Evolutionary conservation across 331 rosid species (phyloP).

Genomic region (Phaseolus coccineus): DNA sequence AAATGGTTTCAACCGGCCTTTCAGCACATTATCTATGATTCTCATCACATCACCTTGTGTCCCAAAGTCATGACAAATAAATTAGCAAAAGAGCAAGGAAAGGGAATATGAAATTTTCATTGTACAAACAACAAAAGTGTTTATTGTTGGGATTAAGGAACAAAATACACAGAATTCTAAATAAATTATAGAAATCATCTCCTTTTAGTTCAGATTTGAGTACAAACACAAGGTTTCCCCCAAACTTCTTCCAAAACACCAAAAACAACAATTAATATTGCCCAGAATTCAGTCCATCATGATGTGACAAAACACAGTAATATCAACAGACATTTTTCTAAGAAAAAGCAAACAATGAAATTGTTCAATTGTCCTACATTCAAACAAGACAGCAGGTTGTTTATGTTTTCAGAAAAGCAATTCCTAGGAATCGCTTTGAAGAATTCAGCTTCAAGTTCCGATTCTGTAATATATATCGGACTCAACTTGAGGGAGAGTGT

Average conservation of each 20-base stretch:
- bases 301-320: neutral
- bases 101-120: neutral
- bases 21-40: neutral
- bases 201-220: neutral
- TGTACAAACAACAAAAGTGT: neutral
- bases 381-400: neutral
- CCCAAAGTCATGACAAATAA: neutral
- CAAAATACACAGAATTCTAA: neutral
- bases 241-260: neutral
- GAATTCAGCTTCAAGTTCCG: neutral
- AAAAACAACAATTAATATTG: neutral
- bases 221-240: neutral
- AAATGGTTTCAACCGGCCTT: neutral
- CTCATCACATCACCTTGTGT: neutral
- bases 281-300: neutral
- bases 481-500: neutral
- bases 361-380: neutral
- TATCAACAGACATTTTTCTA: neutral
- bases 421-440: neutral
- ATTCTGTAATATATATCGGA: neutral
- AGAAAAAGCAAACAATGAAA: neutral
- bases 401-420: neutral
- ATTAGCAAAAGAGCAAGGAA: neutral
- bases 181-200: neutral
- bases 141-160: neutral